These are phyloP conservation scores for Citrullus mucosospermus DNA, from an alignment of 306 rosid species.

Conservation along the genomic window DNA sequence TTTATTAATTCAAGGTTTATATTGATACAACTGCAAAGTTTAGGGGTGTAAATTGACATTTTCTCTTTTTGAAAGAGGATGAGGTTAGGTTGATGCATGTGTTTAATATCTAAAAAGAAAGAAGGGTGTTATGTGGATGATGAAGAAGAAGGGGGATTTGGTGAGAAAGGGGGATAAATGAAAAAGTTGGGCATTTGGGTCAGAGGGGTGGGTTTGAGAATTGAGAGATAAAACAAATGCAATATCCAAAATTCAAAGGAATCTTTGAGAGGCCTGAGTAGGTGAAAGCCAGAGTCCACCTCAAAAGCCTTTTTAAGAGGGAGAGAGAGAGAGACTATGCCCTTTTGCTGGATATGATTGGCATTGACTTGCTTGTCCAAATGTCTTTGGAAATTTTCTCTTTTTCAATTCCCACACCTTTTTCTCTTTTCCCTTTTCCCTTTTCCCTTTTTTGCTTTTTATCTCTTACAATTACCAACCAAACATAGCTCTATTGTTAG, in stretches of 20 bases:
- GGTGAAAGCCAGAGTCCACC: not conserved
- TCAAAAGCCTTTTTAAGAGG: not conserved
- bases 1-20: no score
- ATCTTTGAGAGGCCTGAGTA: not conserved
- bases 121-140: no score
- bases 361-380: conserved; percentile 6
- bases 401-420: not conserved
- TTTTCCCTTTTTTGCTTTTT: not conserved
- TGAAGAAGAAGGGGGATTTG: not conserved
- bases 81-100: no score
- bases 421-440: no score
- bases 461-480: not conserved
- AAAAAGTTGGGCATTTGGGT: not conserved
- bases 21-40: no score
- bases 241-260: not conserved
- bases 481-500: not conserved
- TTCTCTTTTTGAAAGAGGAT: no score
- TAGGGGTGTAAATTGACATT: no score
- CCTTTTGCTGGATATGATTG: not conserved
- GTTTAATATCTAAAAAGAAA: no score
- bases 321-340: not conserved
- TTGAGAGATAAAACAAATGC: not conserved
- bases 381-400: not conserved
- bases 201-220: not conserved
- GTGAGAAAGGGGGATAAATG: not conserved